phyloP scores from a whole-genome alignment of 345 rosid species.

The Abelmoschus esculentus region DNA sequence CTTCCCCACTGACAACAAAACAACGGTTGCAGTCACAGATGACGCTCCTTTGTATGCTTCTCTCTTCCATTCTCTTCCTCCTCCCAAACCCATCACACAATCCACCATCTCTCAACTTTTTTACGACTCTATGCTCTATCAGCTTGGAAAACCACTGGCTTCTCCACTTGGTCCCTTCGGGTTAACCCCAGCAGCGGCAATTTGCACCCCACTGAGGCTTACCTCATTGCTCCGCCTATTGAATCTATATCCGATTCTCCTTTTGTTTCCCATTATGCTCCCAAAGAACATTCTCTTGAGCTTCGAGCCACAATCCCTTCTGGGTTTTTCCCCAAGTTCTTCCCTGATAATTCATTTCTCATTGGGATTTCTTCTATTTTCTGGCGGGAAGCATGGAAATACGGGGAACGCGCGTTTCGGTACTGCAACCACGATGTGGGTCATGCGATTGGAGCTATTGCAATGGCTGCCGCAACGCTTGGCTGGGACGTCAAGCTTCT shows the following conservation, averaged over 20 bases:
- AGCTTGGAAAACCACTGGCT: slow-evolving; percentile 76
- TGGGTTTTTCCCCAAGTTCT: slow-evolving; percentile 32
- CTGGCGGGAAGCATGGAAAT: slow-evolving; percentile 97
- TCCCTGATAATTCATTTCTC: slow-evolving; percentile 54
- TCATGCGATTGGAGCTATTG: slow-evolving; percentile 65
- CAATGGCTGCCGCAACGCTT: slow-evolving; percentile 70
- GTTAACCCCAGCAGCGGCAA: slow-evolving; percentile 96
- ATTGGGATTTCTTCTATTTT: slow-evolving; percentile 66
- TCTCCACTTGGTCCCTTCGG: slow-evolving; percentile 87
- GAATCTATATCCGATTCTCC: slow-evolving; percentile 36
- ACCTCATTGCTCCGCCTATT: slow-evolving; percentile 60
- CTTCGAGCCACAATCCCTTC: slow-evolving; percentile 53
- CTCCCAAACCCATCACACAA: slow-evolving; percentile 43
- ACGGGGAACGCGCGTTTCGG: slow-evolving; percentile 78
- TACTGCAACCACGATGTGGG: slow-evolving; percentile 91
- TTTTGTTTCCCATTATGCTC: slow-evolving; percentile 76
- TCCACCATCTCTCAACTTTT: slow-evolving; percentile 60
- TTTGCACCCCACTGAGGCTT: slow-evolving; percentile 77
- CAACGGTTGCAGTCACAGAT: not conserved
- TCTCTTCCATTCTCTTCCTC: slow-evolving; percentile 53
- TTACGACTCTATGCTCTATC: slow-evolving; percentile 80
- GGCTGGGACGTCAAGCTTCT: slow-evolving; percentile 94
- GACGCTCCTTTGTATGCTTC: slow-evolving; percentile 42
- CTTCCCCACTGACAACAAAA: slow-evolving; percentile 18
- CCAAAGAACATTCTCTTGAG: slow-evolving; percentile 75